Evolutionary conservation across 2,329 filamentous ascomycete species (phyloP).

Genomic region (Exophiala bonariae): DNA sequence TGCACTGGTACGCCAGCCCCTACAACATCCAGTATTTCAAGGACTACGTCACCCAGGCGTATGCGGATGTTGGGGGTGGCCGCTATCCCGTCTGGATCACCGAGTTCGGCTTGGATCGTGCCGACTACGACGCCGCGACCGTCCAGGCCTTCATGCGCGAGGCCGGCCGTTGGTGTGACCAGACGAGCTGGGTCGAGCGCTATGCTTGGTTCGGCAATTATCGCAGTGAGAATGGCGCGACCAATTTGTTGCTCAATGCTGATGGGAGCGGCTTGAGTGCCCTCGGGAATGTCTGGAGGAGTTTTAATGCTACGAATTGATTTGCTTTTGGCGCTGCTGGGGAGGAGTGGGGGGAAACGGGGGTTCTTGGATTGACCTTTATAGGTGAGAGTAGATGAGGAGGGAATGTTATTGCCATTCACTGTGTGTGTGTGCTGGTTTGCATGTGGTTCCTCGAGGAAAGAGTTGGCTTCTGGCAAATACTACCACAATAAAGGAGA

Average conservation of each 20-base stretch:
- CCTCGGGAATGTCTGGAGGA: conserved; percentile 15
- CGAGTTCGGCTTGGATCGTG: conserved; percentile 48
- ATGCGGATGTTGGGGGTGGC: conserved; percentile 32
- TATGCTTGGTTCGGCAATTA: conserved; percentile 42
- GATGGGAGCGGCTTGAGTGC: conserved; percentile 12
- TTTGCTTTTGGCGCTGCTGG: no score
- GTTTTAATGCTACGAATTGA: conserved; percentile 9
- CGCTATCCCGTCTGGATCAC: conserved; percentile 44
- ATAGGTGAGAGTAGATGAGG: no score
- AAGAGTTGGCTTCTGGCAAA: no score
- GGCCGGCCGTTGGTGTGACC: conserved; percentile 40
- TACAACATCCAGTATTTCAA: conserved; percentile 39
- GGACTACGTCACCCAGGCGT: conserved; percentile 36
- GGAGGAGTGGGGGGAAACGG: no score
- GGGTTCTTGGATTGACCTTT: no score
- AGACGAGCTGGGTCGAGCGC: conserved; percentile 36
- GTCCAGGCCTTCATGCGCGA: conserved; percentile 35
- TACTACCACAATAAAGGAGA: no score
- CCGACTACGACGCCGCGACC: conserved; percentile 36
- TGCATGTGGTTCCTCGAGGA: no score
- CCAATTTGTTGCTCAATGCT: conserved; percentile 29
- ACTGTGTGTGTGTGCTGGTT: no score
- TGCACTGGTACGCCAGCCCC: conserved; percentile 46
- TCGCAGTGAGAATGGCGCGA: conserved; percentile 16
- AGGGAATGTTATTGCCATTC: no score